These are phyloP conservation scores for Pseudogymnoascus sp. DNA, from an alignment of 2,329 filamentous ascomycete species.

Conservation along the genomic window DNA sequence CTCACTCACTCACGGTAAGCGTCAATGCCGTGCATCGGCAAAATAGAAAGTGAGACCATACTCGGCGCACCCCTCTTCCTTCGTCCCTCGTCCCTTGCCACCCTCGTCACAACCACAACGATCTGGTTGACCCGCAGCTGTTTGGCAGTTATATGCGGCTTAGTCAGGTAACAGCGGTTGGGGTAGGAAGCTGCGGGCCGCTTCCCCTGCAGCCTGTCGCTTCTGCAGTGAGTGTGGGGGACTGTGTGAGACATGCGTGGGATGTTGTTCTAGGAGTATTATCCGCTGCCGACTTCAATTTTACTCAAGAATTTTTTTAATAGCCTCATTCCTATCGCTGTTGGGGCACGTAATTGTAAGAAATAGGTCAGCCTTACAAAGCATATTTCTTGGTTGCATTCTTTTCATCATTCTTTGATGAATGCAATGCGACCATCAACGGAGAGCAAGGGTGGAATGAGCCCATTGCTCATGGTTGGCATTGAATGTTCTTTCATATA, in stretches of 20 bases:
- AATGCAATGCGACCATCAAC: background rate
- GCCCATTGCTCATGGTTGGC: background rate
- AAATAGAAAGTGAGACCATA: constrained; percentile 3
- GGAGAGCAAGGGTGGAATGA: background rate
- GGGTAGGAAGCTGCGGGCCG: constrained; percentile 6
- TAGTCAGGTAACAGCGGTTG: constrained; percentile 1
- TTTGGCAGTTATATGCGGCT: background rate
- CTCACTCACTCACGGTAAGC: background rate
- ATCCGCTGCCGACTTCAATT: background rate
- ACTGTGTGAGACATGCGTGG: background rate
- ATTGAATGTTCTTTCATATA: background rate
- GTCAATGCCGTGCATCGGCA: constrained; percentile 7
- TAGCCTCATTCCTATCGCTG: background rate
- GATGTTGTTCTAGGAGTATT: background rate
- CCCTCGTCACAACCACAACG: background rate
- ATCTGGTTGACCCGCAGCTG: background rate
- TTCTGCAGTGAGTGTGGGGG: background rate
- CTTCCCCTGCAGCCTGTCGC: background rate
- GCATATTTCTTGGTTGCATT: background rate
- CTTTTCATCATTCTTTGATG: background rate
- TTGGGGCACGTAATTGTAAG: background rate
- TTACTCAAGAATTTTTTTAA: background rate
- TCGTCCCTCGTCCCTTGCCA: background rate
- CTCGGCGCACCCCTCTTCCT: background rate
- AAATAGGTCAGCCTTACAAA: constrained; percentile 2